phyloP scores from a whole-genome alignment of 257 asterid species.

The Przewalskia tangutica region DNA sequence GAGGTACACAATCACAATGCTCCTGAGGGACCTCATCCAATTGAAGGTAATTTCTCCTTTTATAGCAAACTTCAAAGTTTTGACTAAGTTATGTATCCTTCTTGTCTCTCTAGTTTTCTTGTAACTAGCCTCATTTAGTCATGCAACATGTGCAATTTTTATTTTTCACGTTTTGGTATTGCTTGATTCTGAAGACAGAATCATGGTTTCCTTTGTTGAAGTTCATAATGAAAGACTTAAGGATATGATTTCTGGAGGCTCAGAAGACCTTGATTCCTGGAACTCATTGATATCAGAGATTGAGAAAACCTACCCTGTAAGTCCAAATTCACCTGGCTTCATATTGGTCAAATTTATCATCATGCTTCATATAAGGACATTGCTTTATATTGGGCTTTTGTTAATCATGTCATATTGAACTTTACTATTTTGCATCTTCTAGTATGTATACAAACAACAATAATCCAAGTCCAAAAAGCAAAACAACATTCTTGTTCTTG shows the following conservation, averaged over 20 bases:
- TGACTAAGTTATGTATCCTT: neutral
- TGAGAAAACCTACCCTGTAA: conserved; percentile 47
- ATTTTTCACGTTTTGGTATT: conserved; percentile 6
- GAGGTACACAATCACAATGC: neutral
- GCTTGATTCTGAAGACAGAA: conserved; percentile 9
- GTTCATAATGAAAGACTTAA: conserved; percentile 36
- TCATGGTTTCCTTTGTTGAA: conserved; percentile 27
- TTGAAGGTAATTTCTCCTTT: conserved; percentile 1
- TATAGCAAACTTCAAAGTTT: neutral
- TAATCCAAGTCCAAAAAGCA: neutral
- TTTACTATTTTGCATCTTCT: neutral
- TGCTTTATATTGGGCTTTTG: neutral
- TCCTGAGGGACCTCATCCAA: neutral
- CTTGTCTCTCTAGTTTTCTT: neutral
- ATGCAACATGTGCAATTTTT: neutral
- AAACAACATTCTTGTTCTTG: neutral
- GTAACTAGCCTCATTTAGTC: neutral
- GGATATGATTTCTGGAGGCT: conserved; percentile 41
- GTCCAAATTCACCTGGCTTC: conserved; percentile 11
- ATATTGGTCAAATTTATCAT: neutral
- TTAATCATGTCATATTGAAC: neutral
- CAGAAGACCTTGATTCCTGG: conserved; percentile 57
- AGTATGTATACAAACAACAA: neutral
- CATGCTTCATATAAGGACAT: neutral
- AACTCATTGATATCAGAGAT: conserved; percentile 48